Evolutionary conservation across 352 stramenopile species (phyloP).

Genomic region (Achlya hypogyna): DNA sequence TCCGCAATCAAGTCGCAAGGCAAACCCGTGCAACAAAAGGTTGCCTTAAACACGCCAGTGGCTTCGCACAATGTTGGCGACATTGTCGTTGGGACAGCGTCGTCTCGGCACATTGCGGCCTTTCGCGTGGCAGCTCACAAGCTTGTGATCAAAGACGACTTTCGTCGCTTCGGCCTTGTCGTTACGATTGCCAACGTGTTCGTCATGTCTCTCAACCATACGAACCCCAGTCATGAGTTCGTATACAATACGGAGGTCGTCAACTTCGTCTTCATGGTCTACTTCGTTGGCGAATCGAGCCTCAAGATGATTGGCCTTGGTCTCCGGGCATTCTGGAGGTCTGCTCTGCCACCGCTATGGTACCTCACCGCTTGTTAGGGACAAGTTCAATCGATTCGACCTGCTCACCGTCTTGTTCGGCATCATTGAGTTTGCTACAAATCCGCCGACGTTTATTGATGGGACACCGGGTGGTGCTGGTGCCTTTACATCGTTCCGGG

Average conservation of each 20-base stretch:
- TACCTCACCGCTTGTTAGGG: conserved; percentile 12
- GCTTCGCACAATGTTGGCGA: neutral
- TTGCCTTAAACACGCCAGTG: neutral
- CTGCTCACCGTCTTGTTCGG: conserved; percentile 76
- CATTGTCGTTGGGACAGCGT: neutral
- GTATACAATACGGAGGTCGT: conserved; percentile 53
- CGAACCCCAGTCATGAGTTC: conserved; percentile 49
- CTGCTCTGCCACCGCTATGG: conserved; percentile 26
- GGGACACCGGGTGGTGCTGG: conserved; percentile 43
- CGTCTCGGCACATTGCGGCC: neutral
- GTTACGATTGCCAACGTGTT: conserved; percentile 80
- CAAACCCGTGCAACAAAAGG: neutral
- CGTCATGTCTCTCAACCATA: conserved; percentile 70
- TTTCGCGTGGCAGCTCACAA: conserved; percentile 7
- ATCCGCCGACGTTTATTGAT: conserved; percentile 59
- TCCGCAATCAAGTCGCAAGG: neutral
- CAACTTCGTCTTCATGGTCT: conserved; percentile 68
- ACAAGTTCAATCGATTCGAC: conserved; percentile 81
- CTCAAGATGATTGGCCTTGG: conserved; percentile 84
- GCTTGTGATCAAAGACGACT: conserved; percentile 50
- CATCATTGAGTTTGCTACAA: conserved; percentile 54
- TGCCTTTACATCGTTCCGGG: conserved; percentile 79
- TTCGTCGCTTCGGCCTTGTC: conserved; percentile 51
- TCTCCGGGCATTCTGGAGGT: conserved; percentile 33
- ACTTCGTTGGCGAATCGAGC: conserved; percentile 67